These are phyloP conservation scores for Fusarium sp. DNA, from an alignment of 2,329 filamentous ascomycete genomes.

Conservation along the genomic window DNA sequence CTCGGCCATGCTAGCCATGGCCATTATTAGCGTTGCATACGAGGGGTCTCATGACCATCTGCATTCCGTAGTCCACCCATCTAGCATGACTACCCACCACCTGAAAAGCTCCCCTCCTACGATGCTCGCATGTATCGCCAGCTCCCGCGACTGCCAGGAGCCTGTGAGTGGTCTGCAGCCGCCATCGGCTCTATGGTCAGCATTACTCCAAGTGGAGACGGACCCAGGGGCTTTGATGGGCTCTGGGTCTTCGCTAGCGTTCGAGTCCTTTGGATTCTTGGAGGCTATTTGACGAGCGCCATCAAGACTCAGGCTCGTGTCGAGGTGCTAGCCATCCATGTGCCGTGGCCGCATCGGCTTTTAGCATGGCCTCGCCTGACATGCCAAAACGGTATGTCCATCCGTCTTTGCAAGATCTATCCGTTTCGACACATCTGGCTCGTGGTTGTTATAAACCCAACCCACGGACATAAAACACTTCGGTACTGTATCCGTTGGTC, in stretches of 20 bases:
- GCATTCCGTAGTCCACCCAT: slow-evolving; percentile 43
- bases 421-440: slow-evolving; percentile 8
- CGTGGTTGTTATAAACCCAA: slow-evolving; percentile 26
- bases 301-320: slow-evolving; percentile 16
- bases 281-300: slow-evolving; percentile 18
- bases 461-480: slow-evolving; percentile 21
- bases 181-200: slow-evolving; percentile 31
- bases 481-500: slow-evolving; percentile 11
- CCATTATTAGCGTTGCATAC: slow-evolving; percentile 45
- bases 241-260: slow-evolving; percentile 7
- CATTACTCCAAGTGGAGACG: slow-evolving; percentile 18
- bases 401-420: slow-evolving; percentile 17
- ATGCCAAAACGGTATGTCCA: slow-evolving; percentile 26
- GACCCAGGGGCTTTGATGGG: slow-evolving; percentile 27
- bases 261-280: slow-evolving; percentile 17
- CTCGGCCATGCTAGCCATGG: slow-evolving; percentile 43
- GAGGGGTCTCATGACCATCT: slow-evolving; percentile 47
- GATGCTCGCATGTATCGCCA: slow-evolving; percentile 16
- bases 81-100: slow-evolving; percentile 36
- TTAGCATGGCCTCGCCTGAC: slow-evolving; percentile 19
- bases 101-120: slow-evolving; percentile 30
- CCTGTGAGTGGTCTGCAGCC: slow-evolving; percentile 31
- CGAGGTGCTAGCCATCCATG: slow-evolving; percentile 13
- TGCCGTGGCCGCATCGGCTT: slow-evolving; percentile 34
- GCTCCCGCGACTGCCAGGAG: slow-evolving; percentile 26